Conservation (phyloP, 2,329 filamentous ascomycete genomes). For the Aquanectria penicillioides region DNA sequence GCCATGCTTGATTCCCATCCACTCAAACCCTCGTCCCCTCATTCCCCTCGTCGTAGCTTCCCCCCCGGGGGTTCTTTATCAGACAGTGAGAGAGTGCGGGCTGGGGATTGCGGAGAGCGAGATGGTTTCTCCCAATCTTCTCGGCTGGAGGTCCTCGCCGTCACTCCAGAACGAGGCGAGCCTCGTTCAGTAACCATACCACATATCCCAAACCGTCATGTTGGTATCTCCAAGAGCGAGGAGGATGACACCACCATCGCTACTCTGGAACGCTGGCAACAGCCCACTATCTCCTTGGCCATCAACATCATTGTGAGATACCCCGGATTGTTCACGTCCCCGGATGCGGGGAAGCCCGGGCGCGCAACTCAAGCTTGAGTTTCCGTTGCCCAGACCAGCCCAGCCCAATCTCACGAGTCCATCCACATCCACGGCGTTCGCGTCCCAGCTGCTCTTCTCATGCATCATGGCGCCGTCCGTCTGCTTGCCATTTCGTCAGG, state of each 20-base stretch:
- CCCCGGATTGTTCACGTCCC: slow-evolving; percentile 35
- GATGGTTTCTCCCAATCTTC: neutral
- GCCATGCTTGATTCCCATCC: slow-evolving; percentile 2
- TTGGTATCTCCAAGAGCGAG: neutral
- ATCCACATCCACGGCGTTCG: slow-evolving; percentile 10
- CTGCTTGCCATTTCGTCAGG: slow-evolving; percentile 10
- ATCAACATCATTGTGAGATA: slow-evolving; percentile 15
- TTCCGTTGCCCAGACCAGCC: slow-evolving; percentile 9
- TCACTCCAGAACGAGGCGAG: neutral
- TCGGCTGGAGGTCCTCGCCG: neutral
- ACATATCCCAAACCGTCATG: neutral
- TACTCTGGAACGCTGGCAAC: slow-evolving; percentile 37
- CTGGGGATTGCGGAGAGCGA: slow-evolving; percentile 17
- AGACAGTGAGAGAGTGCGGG: slow-evolving; percentile 10
- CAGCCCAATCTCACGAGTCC: slow-evolving; percentile 10
- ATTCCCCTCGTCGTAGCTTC: neutral
- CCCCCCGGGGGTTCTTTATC: too few species aligned
- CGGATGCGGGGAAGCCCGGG: slow-evolving; percentile 27
- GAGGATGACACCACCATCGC: slow-evolving; percentile 35
- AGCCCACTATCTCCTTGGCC: slow-evolving; percentile 29
- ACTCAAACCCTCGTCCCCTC: neutral
- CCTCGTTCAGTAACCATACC: neutral
- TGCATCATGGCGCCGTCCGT: slow-evolving; percentile 17
- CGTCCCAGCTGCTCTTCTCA: slow-evolving; percentile 8
- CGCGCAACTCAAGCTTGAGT: slow-evolving; percentile 18